phyloP scores from a whole-genome alignment of 2,329 filamentous ascomycete genomes.

The Cladophialophora yegresii region DNA sequence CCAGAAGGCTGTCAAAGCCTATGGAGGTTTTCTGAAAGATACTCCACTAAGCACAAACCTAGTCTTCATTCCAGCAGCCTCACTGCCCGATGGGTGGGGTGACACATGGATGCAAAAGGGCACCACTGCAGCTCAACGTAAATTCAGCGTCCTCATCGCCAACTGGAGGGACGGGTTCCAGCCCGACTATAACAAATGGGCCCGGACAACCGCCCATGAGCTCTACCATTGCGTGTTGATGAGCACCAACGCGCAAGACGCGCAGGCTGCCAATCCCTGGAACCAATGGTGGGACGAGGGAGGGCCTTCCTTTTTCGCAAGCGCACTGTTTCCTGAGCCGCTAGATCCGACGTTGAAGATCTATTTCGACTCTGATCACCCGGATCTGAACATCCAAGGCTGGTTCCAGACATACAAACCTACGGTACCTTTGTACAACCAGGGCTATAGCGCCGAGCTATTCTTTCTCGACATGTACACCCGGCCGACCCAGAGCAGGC shows the following conservation, averaged over 20 bases:
- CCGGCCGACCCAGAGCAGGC: not conserved
- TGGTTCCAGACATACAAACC: not conserved
- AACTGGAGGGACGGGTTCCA: not conserved
- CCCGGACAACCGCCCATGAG: not conserved
- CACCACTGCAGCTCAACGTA: not conserved
- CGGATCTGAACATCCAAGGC: not conserved
- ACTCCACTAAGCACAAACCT: not conserved
- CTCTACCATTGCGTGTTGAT: conserved; percentile 5
- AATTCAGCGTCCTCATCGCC: not conserved
- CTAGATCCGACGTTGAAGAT: not conserved
- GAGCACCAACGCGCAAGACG: not conserved
- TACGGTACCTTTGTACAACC: not conserved
- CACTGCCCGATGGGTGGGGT: not conserved
- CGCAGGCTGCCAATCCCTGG: not conserved
- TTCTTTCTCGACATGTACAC: conserved; percentile 6
- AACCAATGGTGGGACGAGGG: conserved; percentile 2
- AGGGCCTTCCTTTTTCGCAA: not conserved
- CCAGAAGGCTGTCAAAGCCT: not conserved
- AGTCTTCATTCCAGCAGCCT: not conserved
- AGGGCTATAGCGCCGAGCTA: not conserved
- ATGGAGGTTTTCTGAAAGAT: not conserved
- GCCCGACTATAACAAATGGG: conserved; percentile 3
- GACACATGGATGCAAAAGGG: not conserved
- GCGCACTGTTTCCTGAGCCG: not conserved
- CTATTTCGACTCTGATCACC: not conserved